phyloP scores from a whole-genome alignment of 129 eudicot genomes.

The Flaveria brownii region DNA sequence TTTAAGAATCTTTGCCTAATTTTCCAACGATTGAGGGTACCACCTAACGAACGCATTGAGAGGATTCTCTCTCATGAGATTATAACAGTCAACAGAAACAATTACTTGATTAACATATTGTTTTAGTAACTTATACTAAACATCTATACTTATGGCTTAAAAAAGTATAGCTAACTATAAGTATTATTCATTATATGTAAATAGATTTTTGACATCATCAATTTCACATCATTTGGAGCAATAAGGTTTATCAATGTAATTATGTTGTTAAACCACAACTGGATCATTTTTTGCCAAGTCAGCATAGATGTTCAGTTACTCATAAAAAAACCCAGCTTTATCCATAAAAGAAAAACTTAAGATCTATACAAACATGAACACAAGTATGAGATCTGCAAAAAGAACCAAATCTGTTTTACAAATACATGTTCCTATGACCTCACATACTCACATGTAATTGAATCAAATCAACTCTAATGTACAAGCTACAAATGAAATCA shows the following conservation, averaged over 20 bases:
- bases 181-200: too few species aligned
- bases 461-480: constrained; percentile 26
- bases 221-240: background rate
- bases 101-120: too few species aligned
- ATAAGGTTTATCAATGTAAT: background rate
- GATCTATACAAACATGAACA: constrained; percentile 22
- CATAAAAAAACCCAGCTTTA: background rate
- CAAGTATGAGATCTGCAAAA: background rate
- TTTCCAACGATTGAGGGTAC: too few species aligned
- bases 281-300: background rate
- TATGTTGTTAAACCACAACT: background rate
- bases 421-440: constrained; percentile 31
- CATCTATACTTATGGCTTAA: too few species aligned
- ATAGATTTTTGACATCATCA: too few species aligned
- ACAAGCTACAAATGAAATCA: constrained; percentile 29
- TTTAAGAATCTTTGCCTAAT: too few species aligned
- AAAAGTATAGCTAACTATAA: too few species aligned
- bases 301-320: background rate
- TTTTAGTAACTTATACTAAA: too few species aligned
- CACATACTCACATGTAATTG: constrained; percentile 17
- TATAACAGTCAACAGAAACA: too few species aligned
- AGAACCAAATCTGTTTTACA: background rate
- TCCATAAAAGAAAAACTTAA: background rate
- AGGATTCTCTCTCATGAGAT: too few species aligned
- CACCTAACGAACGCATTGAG: too few species aligned